phyloP scores from a whole-genome alignment of 1,284 basidiomycete species.

The Ganoderma sinense region DNA sequence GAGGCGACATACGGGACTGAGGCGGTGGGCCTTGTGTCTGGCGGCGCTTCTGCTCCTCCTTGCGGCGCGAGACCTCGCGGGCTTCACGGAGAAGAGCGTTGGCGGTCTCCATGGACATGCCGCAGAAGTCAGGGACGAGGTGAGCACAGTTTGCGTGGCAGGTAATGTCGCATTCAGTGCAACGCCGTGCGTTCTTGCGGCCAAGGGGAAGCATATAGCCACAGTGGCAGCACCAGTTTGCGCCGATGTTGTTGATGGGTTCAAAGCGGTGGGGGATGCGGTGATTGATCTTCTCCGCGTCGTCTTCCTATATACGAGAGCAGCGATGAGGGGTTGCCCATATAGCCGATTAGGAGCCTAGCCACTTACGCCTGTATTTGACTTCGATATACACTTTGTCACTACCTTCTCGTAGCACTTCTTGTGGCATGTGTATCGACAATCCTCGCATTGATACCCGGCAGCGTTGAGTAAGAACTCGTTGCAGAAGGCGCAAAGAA shows the following conservation, averaged over 20 bases:
- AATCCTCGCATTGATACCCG: constrained; percentile 99
- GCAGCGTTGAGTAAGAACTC: constrained; percentile 97
- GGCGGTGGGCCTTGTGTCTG: constrained; percentile 28
- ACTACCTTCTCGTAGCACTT: constrained; percentile 99
- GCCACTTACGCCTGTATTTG: constrained; percentile 85
- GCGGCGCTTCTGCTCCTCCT: constrained; percentile 54
- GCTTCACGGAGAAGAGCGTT: constrained; percentile 93
- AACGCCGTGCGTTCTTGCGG: constrained; percentile 95
- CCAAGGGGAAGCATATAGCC: constrained; percentile 98
- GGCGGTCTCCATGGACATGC: constrained; percentile 99
- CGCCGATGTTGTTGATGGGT: constrained; percentile 95
- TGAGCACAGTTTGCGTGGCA: constrained; percentile 99
- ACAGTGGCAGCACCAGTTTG: constrained; percentile 99
- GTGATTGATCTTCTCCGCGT: constrained; percentile 99
- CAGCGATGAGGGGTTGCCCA: constrained; percentile 16
- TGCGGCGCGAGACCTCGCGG: constrained; percentile 66
- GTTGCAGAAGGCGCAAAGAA: constrained; percentile 97
- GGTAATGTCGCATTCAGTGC: constrained; percentile 95
- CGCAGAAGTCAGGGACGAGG: constrained; percentile 98
- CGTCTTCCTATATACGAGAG: constrained; percentile 73
- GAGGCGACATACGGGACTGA: constrained; percentile 26
- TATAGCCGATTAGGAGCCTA: constrained; percentile 1
- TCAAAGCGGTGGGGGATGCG: constrained; percentile 99
- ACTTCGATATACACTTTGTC: constrained; percentile 99
- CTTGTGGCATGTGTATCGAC: constrained; percentile 98